Evolutionary conservation across 345 rosid species (phyloP), one percentile per base, ranked within the genome.

Genomic region (Eucalyptus decipiens): DNA sequence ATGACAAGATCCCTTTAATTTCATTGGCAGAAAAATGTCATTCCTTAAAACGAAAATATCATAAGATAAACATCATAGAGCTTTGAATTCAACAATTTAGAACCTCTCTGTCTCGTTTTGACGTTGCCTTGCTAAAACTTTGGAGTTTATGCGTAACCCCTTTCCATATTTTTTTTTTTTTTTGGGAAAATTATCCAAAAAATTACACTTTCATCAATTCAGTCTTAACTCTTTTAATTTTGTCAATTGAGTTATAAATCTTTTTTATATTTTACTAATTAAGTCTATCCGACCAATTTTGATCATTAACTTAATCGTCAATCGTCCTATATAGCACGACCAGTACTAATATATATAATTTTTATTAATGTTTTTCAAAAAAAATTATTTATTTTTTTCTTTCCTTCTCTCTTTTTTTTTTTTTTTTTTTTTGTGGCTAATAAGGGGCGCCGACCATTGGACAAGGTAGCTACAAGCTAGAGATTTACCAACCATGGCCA

Each of bases 401-500:
- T 56, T 56, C 5, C 12, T 56, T 23, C 4, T 56, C 5, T 9
- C 2, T 15, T 5, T 16, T 51, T 19, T 18, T 1, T 8, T 8
- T 8, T 54, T 9, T 19, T 19, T 54, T 54, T 0, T 23, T 23
- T 56, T 56, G 9, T 4, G 30, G 13, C 3, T 18, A 1, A 24
- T 23, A 13, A 56, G 12, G 62, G 60, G 26, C 1, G 4, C 5
- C 1, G 0, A 52, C 58, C 58, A 52, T 0, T 52, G 0, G 58
- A 4, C 58, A 52, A 52, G 26, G 58, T 8, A 52, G 58, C 58
- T 52, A 21, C 11, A 52, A 52, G 58, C 2, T 52, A 2, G 58
- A 52, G 58, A 52, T 52, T 4, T 52, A 10, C 58, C 58, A 52
- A 52, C 62, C 62, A 56, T 56, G 62, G 62, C 6, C 8, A 1